These are phyloP conservation scores for Aspergillus neoniger DNA, from an alignment of 2,329 filamentous ascomycete genomes.

Conservation along the genomic window DNA sequence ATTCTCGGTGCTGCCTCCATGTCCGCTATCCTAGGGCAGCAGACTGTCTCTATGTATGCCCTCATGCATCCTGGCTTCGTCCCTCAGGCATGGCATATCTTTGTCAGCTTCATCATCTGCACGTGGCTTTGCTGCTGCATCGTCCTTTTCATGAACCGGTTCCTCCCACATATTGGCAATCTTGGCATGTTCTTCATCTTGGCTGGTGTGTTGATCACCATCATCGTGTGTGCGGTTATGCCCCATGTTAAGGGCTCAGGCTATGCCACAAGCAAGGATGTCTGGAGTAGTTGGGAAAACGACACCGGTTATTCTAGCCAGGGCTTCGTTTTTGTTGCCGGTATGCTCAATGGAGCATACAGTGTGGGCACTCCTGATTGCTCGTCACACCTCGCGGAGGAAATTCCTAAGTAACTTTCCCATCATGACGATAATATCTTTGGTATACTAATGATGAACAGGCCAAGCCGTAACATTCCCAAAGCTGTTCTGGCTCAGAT, in stretches of 20 bases:
- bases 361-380: conserved; percentile 68
- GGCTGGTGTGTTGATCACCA: conserved; percentile 54
- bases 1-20: conserved; percentile 64
- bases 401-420: conserved; percentile 53
- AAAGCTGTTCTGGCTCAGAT: conserved; percentile 55
- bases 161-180: conserved; percentile 56
- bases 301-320: conserved; percentile 47
- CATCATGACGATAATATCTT: neutral
- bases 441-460: conserved; percentile 7
- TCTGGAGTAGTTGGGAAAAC: conserved; percentile 60
- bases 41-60: conserved; percentile 62
- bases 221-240: conserved; percentile 58
- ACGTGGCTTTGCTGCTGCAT: conserved; percentile 56
- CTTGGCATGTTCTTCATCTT: conserved; percentile 59
- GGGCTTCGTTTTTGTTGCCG: conserved; percentile 65
- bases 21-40: conserved; percentile 60
- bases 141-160: conserved; percentile 59
- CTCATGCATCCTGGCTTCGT: conserved; percentile 58
- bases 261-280: conserved; percentile 54
- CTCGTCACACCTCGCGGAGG: conserved; percentile 65
- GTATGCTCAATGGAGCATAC: conserved; percentile 70
- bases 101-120: conserved; percentile 59
- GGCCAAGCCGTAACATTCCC: conserved; percentile 49
- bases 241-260: conserved; percentile 44
- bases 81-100: conserved; percentile 60